A percentile compares a stretch with the other conserved stretches of the same genome.
Evolutionary conservation across 768 basidiomycete species (phyloP).

Genomic region (Lactarius quietus): DNA sequence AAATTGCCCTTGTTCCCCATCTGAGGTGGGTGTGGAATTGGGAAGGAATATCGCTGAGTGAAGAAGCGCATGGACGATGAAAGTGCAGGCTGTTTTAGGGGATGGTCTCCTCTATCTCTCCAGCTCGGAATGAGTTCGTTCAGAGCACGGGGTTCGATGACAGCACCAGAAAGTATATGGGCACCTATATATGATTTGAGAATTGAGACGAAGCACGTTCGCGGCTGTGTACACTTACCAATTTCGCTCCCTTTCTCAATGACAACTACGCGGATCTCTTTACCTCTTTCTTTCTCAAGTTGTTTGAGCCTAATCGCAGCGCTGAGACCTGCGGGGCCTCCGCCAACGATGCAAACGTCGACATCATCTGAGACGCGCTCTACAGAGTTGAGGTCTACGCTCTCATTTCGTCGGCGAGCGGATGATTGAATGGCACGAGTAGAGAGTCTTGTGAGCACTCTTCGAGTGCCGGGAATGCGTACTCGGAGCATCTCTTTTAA

Average conservation of each 20-base stretch:
- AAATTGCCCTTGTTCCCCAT: conserved; percentile 96
- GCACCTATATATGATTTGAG: conserved; percentile 61
- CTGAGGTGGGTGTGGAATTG: conserved; percentile 94
- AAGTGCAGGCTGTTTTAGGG: conserved; percentile 75
- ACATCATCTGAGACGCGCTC: conserved; percentile 89
- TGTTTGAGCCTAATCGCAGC: conserved; percentile 97
- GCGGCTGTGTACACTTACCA: conserved; percentile 51
- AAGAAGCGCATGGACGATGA: conserved; percentile 84
- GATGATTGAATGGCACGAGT: conserved; percentile 31
- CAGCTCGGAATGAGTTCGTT: conserved; percentile 90
- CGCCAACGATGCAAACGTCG: conserved; percentile 97
- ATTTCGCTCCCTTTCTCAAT: conserved; percentile 94
- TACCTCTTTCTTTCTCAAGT: conserved; percentile 73
- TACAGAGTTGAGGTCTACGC: conserved; percentile 54
- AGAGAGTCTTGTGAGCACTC: conserved; percentile 1
- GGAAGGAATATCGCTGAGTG: conserved; percentile 62
- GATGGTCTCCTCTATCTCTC: conserved; percentile 62
- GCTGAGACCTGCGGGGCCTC: conserved; percentile 89
- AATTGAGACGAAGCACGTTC: not conserved
- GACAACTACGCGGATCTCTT: conserved; percentile 86
- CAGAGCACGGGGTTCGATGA: conserved; percentile 88
- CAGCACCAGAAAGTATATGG: conserved; percentile 94
- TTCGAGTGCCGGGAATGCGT: conserved; percentile 4
- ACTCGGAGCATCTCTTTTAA: conserved; percentile 18
- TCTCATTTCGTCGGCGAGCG: conserved; percentile 32